Percentiles rank a stretch among this genome's conserved stretches.
Conservation (phyloP, 371 early-diverging fungal species). For the Mucor indicus region DNA sequence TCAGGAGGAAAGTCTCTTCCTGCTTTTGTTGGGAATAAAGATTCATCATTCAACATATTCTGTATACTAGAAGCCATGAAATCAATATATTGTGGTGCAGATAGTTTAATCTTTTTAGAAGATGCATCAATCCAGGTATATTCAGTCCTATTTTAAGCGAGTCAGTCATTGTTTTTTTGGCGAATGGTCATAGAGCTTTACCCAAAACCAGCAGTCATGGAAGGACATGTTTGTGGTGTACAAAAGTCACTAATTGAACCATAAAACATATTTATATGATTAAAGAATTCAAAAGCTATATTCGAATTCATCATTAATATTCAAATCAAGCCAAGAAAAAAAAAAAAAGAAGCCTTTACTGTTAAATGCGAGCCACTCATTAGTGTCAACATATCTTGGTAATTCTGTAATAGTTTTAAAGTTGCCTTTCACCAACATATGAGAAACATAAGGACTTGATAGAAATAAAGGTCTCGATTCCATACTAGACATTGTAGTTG, state of each 20-base stretch:
- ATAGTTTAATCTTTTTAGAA: slow-evolving; percentile 75
- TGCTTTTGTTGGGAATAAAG: slow-evolving; percentile 79
- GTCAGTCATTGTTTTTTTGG: too few species aligned
- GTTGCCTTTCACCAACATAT: slow-evolving; percentile 89
- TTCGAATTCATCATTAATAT: too few species aligned
- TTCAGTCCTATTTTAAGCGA: slow-evolving; percentile 56
- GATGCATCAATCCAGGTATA: slow-evolving; percentile 92
- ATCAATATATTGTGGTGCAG: slow-evolving; percentile 95
- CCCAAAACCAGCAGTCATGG: slow-evolving; percentile 87
- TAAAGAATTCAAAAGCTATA: slow-evolving; percentile 90
- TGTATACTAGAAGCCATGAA: slow-evolving; percentile 90
- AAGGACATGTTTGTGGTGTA: slow-evolving; percentile 74
- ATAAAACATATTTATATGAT: slow-evolving; percentile 90
- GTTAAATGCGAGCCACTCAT: slow-evolving; percentile 96
- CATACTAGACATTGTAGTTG: too few species aligned
- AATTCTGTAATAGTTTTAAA: slow-evolving; percentile 84
- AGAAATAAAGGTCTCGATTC: slow-evolving; percentile 72
- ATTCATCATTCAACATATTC: slow-evolving; percentile 82
- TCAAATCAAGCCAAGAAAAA: too few species aligned
- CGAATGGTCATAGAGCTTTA: too few species aligned
- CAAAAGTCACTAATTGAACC: slow-evolving; percentile 90
- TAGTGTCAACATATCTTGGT: slow-evolving; percentile 87
- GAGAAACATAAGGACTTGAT: slow-evolving; percentile 69
- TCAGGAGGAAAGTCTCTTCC: slow-evolving; percentile 80
- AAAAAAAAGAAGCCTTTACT: too few species aligned